Conservation (phyloP, 768 basidiomycete genomes). For the Crucibulum laeve region DNA sequence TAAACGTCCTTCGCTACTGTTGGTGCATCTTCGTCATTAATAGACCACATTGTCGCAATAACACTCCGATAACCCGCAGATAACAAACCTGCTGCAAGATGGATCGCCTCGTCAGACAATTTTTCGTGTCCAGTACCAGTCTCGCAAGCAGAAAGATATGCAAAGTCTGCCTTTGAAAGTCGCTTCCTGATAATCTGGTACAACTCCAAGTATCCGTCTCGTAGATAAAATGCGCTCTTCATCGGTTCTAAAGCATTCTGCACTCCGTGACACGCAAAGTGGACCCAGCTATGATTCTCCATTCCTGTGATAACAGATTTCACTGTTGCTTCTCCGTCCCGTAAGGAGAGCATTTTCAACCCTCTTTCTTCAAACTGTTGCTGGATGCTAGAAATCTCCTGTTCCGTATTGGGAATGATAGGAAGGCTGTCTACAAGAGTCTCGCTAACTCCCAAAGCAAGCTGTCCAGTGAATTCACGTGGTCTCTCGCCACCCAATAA, state of each 20-base stretch:
- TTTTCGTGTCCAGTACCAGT: too few species aligned
- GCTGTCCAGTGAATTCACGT: too few species aligned
- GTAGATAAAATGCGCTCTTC: constrained; percentile 1
- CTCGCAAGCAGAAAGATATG: too few species aligned
- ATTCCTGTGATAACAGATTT: constrained; percentile 7
- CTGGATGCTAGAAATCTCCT: not conserved
- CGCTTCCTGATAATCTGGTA: not conserved
- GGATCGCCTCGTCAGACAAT: too few species aligned
- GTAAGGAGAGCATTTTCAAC: not conserved
- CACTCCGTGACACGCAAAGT: constrained; percentile 25
- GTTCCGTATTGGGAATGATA: too few species aligned
- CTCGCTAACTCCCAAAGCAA: too few species aligned
- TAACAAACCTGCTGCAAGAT: not conserved
- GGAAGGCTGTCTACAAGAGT: too few species aligned
- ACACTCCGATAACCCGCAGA: not conserved
- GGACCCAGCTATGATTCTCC: constrained; percentile 13
- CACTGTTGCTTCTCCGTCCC: constrained; percentile 5
- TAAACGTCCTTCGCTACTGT: not conserved
- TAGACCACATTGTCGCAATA: not conserved
- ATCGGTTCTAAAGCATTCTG: constrained; percentile 12
- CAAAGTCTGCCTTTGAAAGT: not conserved
- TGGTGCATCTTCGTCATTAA: not conserved
- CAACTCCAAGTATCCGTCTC: not conserved
- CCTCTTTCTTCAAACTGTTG: not conserved
- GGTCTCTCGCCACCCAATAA: not conserved